Evolutionary conservation across 305 asterid genomes (phyloP).

Genomic region (Fraxinus sp.): DNA sequence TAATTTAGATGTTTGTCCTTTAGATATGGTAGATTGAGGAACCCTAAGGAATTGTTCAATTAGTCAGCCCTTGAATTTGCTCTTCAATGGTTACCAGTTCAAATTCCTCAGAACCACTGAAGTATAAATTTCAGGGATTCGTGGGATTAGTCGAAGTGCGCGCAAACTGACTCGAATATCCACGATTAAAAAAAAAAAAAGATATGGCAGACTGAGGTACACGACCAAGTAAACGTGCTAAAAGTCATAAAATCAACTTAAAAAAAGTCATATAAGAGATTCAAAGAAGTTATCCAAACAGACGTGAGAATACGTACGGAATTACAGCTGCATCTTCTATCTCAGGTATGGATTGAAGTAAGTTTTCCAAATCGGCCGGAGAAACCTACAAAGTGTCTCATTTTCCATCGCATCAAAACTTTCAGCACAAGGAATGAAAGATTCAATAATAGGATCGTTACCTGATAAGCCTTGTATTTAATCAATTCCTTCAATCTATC

Average conservation of each 20-base stretch:
- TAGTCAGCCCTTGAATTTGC: too few species aligned
- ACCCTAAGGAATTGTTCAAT: too few species aligned
- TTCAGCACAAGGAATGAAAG: neutral
- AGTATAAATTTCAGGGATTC: too few species aligned
- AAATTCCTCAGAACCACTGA: too few species aligned
- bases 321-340: constrained; percentile 88
- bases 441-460: constrained; percentile 8
- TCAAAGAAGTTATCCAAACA: neutral
- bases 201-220: neutral
- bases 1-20: neutral
- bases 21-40: neutral
- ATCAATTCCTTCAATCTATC: constrained; percentile 87
- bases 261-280: neutral
- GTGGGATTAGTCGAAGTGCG: too few species aligned
- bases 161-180: too few species aligned
- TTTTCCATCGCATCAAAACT: constrained; percentile 3
- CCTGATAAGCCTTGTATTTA: constrained; percentile 92
- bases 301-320: constrained; percentile 51
- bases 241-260: neutral
- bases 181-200: too few species aligned
- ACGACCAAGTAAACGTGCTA: neutral
- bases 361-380: constrained; percentile 84
- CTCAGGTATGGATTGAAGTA: constrained; percentile 69
- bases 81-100: too few species aligned
- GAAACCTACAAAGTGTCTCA: constrained; percentile 59